These are phyloP conservation scores for Lichina pygmaea DNA, from an alignment of 495 filamentous ascomycete species.

Conservation along the genomic window DNA sequence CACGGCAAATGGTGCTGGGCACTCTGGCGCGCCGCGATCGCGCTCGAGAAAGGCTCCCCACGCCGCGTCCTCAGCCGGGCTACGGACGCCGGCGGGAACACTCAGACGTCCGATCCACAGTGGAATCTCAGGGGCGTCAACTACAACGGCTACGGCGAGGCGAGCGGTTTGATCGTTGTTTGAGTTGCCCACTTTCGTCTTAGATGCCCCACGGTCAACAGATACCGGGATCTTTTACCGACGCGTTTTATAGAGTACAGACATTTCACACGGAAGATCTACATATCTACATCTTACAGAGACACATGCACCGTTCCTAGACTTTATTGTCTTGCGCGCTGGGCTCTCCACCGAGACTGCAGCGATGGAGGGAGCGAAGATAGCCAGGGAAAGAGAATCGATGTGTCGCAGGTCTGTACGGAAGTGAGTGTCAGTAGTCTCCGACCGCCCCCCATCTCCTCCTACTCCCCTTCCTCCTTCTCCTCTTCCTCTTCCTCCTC, in stretches of 20 bases:
- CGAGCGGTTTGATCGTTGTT: slow-evolving; percentile 12
- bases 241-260: too few species aligned
- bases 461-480: background rate
- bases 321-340: too few species aligned
- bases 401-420: too few species aligned
- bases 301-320: too few species aligned
- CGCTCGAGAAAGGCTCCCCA: slow-evolving; percentile 4
- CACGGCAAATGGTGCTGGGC: slow-evolving; percentile 5
- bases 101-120: slow-evolving; percentile 6
- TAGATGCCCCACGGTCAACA: background rate
- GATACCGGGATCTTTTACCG: too few species aligned
- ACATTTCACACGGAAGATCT: too few species aligned
- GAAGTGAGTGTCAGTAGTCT: background rate
- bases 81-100: slow-evolving; percentile 7
- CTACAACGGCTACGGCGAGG: slow-evolving; percentile 33
- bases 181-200: background rate
- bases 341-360: too few species aligned
- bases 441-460: background rate
- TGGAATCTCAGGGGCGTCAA: slow-evolving; percentile 24
- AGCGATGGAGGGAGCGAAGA: too few species aligned
- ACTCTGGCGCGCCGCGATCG: slow-evolving; percentile 2
- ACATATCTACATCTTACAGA: too few species aligned
- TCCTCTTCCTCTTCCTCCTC: background rate
- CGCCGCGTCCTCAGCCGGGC: slow-evolving; percentile 5
- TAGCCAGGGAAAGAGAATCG: too few species aligned